Base-by-base conservation (phyloP, 2,329 filamentous ascomycete genomes). In the Beauveria sp. region DNA sequence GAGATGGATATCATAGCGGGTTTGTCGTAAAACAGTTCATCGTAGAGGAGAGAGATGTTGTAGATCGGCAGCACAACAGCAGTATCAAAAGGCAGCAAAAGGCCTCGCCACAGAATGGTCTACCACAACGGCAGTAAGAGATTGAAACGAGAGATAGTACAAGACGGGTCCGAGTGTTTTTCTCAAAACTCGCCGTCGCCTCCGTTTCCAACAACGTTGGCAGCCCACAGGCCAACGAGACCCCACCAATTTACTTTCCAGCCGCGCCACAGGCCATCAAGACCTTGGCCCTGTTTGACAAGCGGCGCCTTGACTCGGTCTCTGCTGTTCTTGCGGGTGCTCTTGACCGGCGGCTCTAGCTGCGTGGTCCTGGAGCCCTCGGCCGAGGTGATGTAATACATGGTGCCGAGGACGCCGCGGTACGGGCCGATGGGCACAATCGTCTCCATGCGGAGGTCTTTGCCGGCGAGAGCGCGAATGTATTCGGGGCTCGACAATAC, bases 371-470 rank as follows among this genome's bases (percentile, higher is more conserved):
- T 78, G 63, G 79, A 79, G 8, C 95, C 95, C 73, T 99, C 95
- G 68, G 96, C 90, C 42, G 87, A 82, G 1, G 90, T 82, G 64
- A 99, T 95, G 63, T 85, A 84, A 80, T 91, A 93, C 83, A 97
- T 93, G 2, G 93, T 97, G 3, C 91, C 90, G n/a, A 95, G 73
- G 1, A 96, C 81, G n/a, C 95, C 95, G 40, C 85, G 81, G 72
- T 96, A 99, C 4, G 84, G 84, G 2, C 92, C 93, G 0, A 90
- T 81, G 2, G 89, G 86, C 0, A 98, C 86, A 60, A 97, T 87
- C 0, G 91, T 92, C 60, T 91, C 86, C 51, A 90, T 70, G 53
- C 74, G 72, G 38, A 73, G 71, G 3, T 72, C 73, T 30, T 73
- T 69, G 49, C 70, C 69, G 22, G 80, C 77, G 3, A 84, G 73